Conservation (phyloP, 2,329 filamentous ascomycete species). For the Escovopsis sp. region DNA sequence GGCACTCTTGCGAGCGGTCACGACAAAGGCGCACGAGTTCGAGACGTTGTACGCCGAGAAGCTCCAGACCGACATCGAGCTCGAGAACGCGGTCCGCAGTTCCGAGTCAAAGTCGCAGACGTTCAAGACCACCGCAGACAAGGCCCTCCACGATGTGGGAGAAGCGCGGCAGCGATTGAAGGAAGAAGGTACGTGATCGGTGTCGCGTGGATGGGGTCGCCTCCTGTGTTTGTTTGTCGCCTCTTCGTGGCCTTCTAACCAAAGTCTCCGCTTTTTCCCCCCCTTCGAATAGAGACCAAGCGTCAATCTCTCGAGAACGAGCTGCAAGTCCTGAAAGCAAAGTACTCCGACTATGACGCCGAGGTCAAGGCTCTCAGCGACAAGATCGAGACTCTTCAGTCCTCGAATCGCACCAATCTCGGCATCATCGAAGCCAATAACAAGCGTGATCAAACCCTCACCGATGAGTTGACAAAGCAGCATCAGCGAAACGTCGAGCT, state of each 20-base stretch:
- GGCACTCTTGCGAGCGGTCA: slow-evolving; percentile 58
- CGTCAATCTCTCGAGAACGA: slow-evolving; percentile 68
- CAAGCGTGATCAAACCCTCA: slow-evolving; percentile 68
- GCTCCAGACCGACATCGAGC: slow-evolving; percentile 76
- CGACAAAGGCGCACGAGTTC: slow-evolving; percentile 65
- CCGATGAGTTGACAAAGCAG: slow-evolving; percentile 73
- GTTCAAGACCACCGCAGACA: slow-evolving; percentile 68
- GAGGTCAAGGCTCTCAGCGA: slow-evolving; percentile 64
- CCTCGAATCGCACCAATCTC: slow-evolving; percentile 81
- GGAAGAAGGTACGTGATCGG: slow-evolving; percentile 51
- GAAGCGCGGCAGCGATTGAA: slow-evolving; percentile 68
- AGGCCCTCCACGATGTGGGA: slow-evolving; percentile 70
- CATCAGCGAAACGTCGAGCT: slow-evolving; percentile 79
- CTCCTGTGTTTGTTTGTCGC: background rate
- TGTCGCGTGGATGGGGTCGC: background rate
- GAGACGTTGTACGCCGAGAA: slow-evolving; percentile 78
- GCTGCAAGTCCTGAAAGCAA: slow-evolving; percentile 29
- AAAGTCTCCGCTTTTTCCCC: background rate
- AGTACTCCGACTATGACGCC: slow-evolving; percentile 21
- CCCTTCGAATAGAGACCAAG: slow-evolving; percentile 46
- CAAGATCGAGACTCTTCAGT: slow-evolving; percentile 75
- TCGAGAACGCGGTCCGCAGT: slow-evolving; percentile 76
- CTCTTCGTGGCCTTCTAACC: background rate
- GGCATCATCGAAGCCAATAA: slow-evolving; percentile 83
- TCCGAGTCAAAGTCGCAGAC: slow-evolving; percentile 71